Evolutionary conservation across 108 stramenopile genomes (phyloP), one percentile per base, ranked within the genome.

Genomic region (Epithemia pelagica): DNA sequence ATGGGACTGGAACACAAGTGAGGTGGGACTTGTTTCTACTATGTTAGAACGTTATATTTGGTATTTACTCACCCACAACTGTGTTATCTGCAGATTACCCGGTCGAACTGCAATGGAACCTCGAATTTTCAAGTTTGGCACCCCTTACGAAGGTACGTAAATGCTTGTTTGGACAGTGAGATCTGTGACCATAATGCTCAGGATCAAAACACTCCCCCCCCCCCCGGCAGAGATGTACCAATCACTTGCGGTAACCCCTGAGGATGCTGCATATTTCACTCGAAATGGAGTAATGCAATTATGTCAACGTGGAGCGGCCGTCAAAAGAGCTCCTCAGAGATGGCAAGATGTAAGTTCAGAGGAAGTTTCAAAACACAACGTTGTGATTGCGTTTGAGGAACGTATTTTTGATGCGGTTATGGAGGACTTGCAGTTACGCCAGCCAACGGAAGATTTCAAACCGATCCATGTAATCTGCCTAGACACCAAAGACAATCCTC

Each of bases 401-500:
- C 77, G 94, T 64, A 95, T 95, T 58, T 95, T 84, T 74, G 94
- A 95, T 75, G 94, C 94, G 18, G 94, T 95, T 22, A 73, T 95
- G 20, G 94, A 95, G 59, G 94, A 95, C 74, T 82, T 95, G 61
- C 94, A 95, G 78, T 76, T 84, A 2, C 76, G 94, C 72, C 90
- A 95, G 69, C 91, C 91, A 15, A 92, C 90, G 0, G 89, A 92
- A 66, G 83, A 87, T 68, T 95, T 92, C 71, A 79, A 81, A 62
- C 88, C 94, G 0, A 85, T 95, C 71, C 89, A 91, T 78, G 89
- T 91, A 20, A 85, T 95, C 69, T 95, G 94, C 69, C 68, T 95
- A 64, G 94, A 95, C 74, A 95, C 94, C 5, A 95, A 95, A 78
- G 94, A 95, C 82, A 95, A 95, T 64, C 94, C 94, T n/a, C 84